Conservation (phyloP, 768 basidiomycete species). For the Scleroderma bovista region DNA sequence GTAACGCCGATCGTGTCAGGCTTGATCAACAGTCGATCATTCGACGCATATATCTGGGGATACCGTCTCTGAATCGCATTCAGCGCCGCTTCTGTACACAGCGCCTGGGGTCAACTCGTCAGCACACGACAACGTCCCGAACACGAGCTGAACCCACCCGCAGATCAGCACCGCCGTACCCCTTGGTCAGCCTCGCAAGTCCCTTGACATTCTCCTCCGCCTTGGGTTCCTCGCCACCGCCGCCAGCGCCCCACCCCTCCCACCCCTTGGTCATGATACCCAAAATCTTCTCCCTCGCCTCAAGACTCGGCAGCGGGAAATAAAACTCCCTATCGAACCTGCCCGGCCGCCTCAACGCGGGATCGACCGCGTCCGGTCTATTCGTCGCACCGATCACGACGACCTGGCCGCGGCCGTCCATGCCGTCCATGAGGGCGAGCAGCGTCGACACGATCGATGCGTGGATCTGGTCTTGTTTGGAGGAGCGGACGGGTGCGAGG, state of each 20-base stretch:
- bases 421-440: slow-evolving; percentile 97
- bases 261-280: slow-evolving; percentile 86
- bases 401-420: slow-evolving; percentile 97
- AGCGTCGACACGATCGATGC: slow-evolving; percentile 96
- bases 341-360: slow-evolving; percentile 88
- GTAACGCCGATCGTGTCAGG: slow-evolving; percentile 82
- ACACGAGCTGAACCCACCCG: slow-evolving; percentile 55
- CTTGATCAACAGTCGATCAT: slow-evolving; percentile 76
- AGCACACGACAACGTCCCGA: slow-evolving; percentile 3
- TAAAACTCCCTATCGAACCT: slow-evolving; percentile 98
- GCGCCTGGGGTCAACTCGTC: slow-evolving; percentile 69
- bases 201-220: slow-evolving; percentile 50
- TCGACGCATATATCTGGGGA: slow-evolving; percentile 94
- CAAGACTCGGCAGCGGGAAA: slow-evolving; percentile 82
- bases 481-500: slow-evolving; percentile 95
- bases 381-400: slow-evolving; percentile 98
- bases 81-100: slow-evolving; percentile 94
- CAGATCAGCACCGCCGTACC: slow-evolving; percentile 96
- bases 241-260: slow-evolving; percentile 69
- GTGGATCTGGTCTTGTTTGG: slow-evolving; percentile 98
- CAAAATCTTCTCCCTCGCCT: slow-evolving; percentile 85
- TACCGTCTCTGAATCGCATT: slow-evolving; percentile 96
- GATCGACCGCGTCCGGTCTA: slow-evolving; percentile 95
- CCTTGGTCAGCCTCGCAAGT: slow-evolving; percentile 87
- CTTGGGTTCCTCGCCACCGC: too few relatives aligned